phyloP scores from a whole-genome alignment of 148 eudicot genomes.

The Rhododendron molle region DNA sequence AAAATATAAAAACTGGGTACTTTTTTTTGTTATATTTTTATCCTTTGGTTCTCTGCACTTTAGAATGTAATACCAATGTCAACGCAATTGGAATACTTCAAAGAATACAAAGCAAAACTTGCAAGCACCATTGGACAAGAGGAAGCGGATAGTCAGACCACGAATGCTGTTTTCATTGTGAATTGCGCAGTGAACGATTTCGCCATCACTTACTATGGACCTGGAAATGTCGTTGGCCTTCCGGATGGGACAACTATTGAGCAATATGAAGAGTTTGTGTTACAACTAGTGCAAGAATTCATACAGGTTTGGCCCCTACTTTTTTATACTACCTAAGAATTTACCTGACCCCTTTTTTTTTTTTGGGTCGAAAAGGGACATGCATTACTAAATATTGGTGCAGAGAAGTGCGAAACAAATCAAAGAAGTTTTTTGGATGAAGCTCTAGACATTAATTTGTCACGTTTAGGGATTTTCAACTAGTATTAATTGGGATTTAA shows the following conservation, averaged over 20 bases:
- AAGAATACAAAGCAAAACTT: conserved; percentile 45
- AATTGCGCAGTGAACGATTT: conserved; percentile 47
- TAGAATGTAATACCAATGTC: conserved; percentile 50
- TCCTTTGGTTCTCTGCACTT: background rate
- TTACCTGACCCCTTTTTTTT: no score
- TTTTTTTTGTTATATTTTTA: background rate
- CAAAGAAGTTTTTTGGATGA: no score
- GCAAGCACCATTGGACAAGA: conserved; percentile 34
- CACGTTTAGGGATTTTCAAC: no score
- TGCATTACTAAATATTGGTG: no score
- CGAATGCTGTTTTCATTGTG: conserved; percentile 33
- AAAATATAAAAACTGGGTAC: background rate
- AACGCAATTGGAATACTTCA: conserved; percentile 51
- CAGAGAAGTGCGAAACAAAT: no score
- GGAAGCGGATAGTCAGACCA: conserved; percentile 22
- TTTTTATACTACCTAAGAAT: no score
- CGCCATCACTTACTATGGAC: background rate
- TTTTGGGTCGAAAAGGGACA: no score
- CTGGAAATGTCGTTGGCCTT: background rate
- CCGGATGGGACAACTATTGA: background rate
- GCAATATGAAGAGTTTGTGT: background rate
- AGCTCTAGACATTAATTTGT: no score
- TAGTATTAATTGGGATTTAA: no score
- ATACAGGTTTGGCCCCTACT: background rate
- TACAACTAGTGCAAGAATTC: background rate